Percentiles rank a stretch among this genome's conserved stretches.
phyloP scores from a whole-genome alignment of 805 yeast genomes.

The Debaryomyces maramus region DNA sequence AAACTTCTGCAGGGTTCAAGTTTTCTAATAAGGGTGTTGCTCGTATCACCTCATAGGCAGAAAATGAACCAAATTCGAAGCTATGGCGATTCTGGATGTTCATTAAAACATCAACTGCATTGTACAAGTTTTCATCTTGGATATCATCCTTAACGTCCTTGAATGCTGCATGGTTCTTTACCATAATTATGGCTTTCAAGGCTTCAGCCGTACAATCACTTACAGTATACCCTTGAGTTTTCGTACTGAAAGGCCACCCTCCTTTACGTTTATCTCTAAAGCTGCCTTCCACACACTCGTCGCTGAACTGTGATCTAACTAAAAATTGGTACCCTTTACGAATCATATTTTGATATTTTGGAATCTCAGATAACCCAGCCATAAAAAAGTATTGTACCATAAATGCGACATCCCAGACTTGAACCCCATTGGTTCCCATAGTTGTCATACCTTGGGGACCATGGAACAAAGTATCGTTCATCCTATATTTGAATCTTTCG shows the following conservation, averaged over 20 bases:
- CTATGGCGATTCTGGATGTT: conserved; percentile 74
- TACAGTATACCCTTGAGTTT: conserved; percentile 94
- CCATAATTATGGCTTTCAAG: conserved; percentile 90
- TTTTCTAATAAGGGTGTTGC: conserved; percentile 75
- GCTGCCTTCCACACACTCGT: conserved; percentile 73
- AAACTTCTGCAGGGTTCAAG: conserved; percentile 95
- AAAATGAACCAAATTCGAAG: conserved; percentile 87
- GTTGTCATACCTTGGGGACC: conserved; percentile 90
- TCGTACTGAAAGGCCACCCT: conserved; percentile 95
- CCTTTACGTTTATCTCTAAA: conserved; percentile 84
- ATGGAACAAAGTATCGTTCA: conserved; percentile 76
- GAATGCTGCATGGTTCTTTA: conserved; percentile 61
- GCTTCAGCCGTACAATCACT: conserved; percentile 98
- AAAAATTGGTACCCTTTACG: conserved; percentile 69
- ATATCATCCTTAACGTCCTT: conserved; percentile 51
- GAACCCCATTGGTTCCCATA: conserved; percentile 97
- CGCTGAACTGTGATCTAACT: conserved; percentile 79
- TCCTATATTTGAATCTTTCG: conserved; percentile 52
- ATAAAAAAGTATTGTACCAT: conserved; percentile 77
- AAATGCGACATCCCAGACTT: conserved; percentile 96
- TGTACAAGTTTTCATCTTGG: conserved; percentile 51
- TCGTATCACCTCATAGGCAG: conserved; percentile 85
- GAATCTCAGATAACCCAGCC: conserved; percentile 73
- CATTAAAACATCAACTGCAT: conserved; percentile 76
- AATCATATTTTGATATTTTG: conserved; percentile 64